phyloP scores from a whole-genome alignment of 306 rosid genomes.

The Hippophae tibetana region DNA sequence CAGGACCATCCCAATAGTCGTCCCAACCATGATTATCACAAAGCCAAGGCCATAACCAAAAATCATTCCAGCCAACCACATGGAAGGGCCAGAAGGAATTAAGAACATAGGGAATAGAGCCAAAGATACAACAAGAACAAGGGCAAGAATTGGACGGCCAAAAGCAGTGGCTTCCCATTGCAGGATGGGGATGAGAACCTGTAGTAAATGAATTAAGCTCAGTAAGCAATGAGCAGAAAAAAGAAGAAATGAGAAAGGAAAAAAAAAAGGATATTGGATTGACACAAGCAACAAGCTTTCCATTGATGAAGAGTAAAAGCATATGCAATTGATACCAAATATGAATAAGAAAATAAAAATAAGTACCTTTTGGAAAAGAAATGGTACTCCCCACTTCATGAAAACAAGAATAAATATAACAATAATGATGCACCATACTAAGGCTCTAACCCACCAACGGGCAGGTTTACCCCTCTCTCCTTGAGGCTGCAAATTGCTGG shows the following conservation, averaged over 20 bases:
- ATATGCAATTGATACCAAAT: slow-evolving; percentile 3
- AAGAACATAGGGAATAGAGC: slow-evolving; percentile 79
- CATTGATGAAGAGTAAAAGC: neutral
- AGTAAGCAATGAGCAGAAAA: slow-evolving; percentile 7
- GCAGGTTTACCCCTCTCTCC: slow-evolving; percentile 33
- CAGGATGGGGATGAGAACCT: slow-evolving; percentile 82
- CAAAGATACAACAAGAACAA: slow-evolving; percentile 76
- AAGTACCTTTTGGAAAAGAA: slow-evolving; percentile 76
- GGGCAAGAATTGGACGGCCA: slow-evolving; percentile 90
- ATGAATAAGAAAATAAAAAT: neutral
- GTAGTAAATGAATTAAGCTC: slow-evolving; percentile 11
- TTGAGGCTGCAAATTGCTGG: slow-evolving; percentile 44
- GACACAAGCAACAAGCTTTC: neutral
- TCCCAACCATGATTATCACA: slow-evolving; percentile 86
- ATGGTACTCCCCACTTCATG: slow-evolving; percentile 79
- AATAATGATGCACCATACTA: slow-evolving; percentile 38
- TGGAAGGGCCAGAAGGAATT: slow-evolving; percentile 95
- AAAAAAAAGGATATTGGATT: slow-evolving; percentile 7
- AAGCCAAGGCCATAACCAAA: slow-evolving; percentile 96
- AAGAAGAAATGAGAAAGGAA: neutral
- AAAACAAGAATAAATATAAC: slow-evolving; percentile 30
- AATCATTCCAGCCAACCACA: slow-evolving; percentile 99
- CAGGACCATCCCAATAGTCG: slow-evolving; percentile 94
- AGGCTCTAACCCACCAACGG: slow-evolving; percentile 68
- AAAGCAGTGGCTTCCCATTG: slow-evolving; percentile 98